Percentiles rank a stretch among this genome's conserved stretches.
Evolutionary conservation across 2,329 filamentous ascomycete genomes (phyloP).

Genomic region (Epicoccum nigrum): DNA sequence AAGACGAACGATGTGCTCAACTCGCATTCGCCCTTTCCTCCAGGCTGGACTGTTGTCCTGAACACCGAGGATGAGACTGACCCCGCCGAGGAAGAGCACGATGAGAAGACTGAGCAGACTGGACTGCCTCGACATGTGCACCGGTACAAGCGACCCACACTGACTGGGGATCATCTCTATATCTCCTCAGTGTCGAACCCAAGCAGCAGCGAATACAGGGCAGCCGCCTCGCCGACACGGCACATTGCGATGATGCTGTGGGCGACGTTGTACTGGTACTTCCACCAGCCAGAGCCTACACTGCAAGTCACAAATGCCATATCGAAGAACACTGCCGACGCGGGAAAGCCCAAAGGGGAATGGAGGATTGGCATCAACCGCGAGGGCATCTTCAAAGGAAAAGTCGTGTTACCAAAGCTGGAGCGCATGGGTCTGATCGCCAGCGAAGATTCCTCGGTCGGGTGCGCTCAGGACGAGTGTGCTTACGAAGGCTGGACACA

Average conservation of each 20-base stretch:
- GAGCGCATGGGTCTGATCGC: constrained; percentile 90
- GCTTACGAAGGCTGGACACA: constrained; percentile 71
- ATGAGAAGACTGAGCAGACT: constrained; percentile 39
- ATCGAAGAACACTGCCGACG: constrained; percentile 67
- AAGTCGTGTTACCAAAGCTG: constrained; percentile 84
- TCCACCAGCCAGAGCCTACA: constrained; percentile 80
- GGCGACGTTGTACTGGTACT: constrained; percentile 96
- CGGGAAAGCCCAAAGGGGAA: constrained; percentile 78
- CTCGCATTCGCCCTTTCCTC: constrained; percentile 72
- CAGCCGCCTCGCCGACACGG: constrained; percentile 78
- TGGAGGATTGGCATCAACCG: constrained; percentile 85
- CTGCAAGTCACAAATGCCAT: constrained; percentile 66
- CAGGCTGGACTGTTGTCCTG: constrained; percentile 89
- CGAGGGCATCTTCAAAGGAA: constrained; percentile 86
- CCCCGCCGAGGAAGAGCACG: constrained; percentile 42
- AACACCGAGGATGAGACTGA: constrained; percentile 65
- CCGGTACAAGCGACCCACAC: constrained; percentile 75
- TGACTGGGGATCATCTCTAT: constrained; percentile 81
- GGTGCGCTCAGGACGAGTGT: constrained; percentile 66
- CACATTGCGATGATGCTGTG: constrained; percentile 97
- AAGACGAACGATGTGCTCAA: constrained; percentile 77
- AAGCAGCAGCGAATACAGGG: constrained; percentile 77
- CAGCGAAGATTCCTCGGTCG: constrained; percentile 76
- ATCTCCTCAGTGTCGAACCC: constrained; percentile 92
- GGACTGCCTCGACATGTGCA: constrained; percentile 56